These are phyloP conservation scores for Penicillium verrucosum DNA, from an alignment of 2,329 filamentous ascomycete species.

Conservation along the genomic window DNA sequence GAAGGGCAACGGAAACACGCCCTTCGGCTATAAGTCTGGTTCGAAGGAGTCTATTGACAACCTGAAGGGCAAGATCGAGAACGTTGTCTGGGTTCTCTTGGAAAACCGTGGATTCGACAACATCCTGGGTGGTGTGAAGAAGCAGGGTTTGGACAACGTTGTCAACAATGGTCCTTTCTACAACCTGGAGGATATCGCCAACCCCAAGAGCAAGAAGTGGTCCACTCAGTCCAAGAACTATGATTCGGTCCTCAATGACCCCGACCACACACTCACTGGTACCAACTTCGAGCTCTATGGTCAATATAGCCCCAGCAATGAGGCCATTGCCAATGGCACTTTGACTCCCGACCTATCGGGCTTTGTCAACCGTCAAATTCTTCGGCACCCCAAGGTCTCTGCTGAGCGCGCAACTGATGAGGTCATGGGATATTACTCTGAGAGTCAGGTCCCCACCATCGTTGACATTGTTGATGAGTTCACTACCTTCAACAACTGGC, in stretches of 20 bases:
- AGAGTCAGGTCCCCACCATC: slow-evolving; percentile 40
- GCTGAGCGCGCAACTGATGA: slow-evolving; percentile 33
- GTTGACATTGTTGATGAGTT: slow-evolving; percentile 40
- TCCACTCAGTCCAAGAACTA: slow-evolving; percentile 35
- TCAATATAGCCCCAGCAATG: slow-evolving; percentile 36
- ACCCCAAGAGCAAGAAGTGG: slow-evolving; percentile 23
- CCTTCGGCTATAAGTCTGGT: slow-evolving; percentile 27
- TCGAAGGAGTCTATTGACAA: slow-evolving; percentile 32
- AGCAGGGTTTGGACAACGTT: slow-evolving; percentile 38
- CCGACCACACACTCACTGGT: slow-evolving; percentile 40
- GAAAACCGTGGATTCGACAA: slow-evolving; percentile 40
- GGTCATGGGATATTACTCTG: slow-evolving; percentile 45
- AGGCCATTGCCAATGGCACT: slow-evolving; percentile 30
- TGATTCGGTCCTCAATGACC: slow-evolving; percentile 41
- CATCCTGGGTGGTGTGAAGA: slow-evolving; percentile 40
- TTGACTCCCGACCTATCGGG: slow-evolving; percentile 31
- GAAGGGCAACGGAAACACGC: slow-evolving; percentile 1
- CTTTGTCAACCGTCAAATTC: slow-evolving; percentile 40
- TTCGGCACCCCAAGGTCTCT: slow-evolving; percentile 28
- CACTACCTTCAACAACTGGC: slow-evolving; percentile 44
- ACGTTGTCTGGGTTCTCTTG: slow-evolving; percentile 36
- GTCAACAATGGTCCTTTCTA: slow-evolving; percentile 41
- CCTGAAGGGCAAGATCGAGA: slow-evolving; percentile 35
- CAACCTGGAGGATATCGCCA: slow-evolving; percentile 34
- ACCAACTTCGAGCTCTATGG: slow-evolving; percentile 44